Evolutionary conservation across 371 early-diverging fungal species (phyloP).

Genomic region (Mucor saturninus): DNA sequence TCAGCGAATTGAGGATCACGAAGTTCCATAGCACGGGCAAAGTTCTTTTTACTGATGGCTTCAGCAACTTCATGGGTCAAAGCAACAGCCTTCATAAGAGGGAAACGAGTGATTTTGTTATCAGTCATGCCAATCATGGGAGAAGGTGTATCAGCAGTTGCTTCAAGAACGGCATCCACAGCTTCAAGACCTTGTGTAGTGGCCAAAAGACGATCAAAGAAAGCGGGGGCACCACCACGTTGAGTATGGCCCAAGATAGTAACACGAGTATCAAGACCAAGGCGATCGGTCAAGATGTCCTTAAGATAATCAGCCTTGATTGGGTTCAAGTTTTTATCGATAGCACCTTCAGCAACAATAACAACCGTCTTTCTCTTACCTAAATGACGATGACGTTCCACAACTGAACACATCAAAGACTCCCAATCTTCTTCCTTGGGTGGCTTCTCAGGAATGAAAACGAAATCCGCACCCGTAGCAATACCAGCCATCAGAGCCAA

Average conservation of each 20-base stretch:
- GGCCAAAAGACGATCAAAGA: conserved; percentile 93
- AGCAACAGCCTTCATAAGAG: conserved; percentile 93
- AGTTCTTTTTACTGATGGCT: conserved; percentile 84
- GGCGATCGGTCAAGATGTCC: conserved; percentile 76
- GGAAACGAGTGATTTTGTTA: conserved; percentile 84
- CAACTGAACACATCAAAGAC: conserved; percentile 77
- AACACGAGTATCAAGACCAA: conserved; percentile 93
- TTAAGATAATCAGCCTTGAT: conserved; percentile 90
- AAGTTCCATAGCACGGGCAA: conserved; percentile 87
- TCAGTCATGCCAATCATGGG: conserved; percentile 92
- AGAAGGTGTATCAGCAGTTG: conserved; percentile 86
- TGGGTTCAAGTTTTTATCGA: conserved; percentile 88
- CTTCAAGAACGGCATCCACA: conserved; percentile 90
- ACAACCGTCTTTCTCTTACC: conserved; percentile 94
- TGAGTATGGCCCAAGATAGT: conserved; percentile 98
- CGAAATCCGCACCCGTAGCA: conserved; percentile 92
- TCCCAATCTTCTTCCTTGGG: conserved; percentile 90
- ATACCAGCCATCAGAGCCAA: conserved; percentile 94
- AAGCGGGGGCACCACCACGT: conserved; percentile 96
- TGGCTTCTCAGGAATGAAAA: conserved; percentile 98
- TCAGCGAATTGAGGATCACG: conserved; percentile 91
- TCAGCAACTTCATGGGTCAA: conserved; percentile 89
- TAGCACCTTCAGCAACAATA: conserved; percentile 98
- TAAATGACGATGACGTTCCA: conserved; percentile 74
- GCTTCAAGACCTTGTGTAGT: conserved; percentile 96